Evolutionary conservation across 768 basidiomycete genomes (phyloP).

Genomic region (Hortiboletus campestris): DNA sequence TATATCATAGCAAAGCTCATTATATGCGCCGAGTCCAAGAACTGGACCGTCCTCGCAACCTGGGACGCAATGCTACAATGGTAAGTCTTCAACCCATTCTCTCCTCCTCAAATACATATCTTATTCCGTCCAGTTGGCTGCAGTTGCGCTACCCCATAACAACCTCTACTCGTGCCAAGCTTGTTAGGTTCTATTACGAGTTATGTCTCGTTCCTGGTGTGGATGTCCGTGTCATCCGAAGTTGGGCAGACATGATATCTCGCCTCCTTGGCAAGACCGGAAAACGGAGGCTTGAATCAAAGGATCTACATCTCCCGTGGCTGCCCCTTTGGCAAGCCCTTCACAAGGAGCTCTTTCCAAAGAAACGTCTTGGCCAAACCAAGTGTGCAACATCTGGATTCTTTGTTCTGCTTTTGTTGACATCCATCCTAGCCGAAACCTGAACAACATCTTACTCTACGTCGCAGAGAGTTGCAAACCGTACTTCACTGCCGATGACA

Average conservation of each 20-base stretch:
- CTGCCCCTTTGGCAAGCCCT: constrained; percentile 71
- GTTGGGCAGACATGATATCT: constrained; percentile 78
- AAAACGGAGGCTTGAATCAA: constrained; percentile 62
- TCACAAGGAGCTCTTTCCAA: constrained; percentile 74
- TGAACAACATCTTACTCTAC: constrained; percentile 69
- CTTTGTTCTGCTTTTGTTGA: constrained; percentile 6
- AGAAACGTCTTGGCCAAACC: constrained; percentile 56
- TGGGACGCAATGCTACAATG: constrained; percentile 84
- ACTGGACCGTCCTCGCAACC: constrained; percentile 69
- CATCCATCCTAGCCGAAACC: constrained; percentile 47
- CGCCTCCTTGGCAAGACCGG: constrained; percentile 69
- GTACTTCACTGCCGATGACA: constrained; percentile 66
- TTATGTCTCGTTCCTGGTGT: constrained; percentile 74
- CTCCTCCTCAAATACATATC: not conserved
- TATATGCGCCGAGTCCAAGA: constrained; percentile 69
- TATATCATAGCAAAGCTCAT: constrained; percentile 65
- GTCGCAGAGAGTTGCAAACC: constrained; percentile 69
- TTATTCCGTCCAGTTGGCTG: constrained; percentile 59
- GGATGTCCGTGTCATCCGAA: constrained; percentile 66
- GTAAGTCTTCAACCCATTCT: constrained; percentile 37
- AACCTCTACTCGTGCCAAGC: constrained; percentile 64
- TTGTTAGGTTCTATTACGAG: constrained; percentile 75
- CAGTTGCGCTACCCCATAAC: constrained; percentile 77
- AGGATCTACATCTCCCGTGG: constrained; percentile 73
- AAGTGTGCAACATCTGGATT: constrained; percentile 43